Evolutionary conservation across 2,329 filamentous ascomycete species (phyloP).

Genomic region (Colletotrichum paranaense): DNA sequence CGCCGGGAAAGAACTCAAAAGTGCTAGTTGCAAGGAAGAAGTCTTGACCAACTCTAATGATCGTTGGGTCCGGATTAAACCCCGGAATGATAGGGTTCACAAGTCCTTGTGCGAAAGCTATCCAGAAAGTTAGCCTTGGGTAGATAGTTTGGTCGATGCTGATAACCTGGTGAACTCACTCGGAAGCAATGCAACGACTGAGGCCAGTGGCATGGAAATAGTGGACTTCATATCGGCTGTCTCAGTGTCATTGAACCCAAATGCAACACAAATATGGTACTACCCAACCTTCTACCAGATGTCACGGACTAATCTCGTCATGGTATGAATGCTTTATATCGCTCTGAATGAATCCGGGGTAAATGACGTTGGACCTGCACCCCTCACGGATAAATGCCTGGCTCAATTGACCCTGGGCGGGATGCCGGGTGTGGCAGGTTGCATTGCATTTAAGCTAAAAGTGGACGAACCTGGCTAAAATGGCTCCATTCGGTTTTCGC

Average conservation of each 20-base stretch:
- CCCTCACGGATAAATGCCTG: slow-evolving; percentile 33
- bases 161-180: background rate
- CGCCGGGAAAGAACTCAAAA: slow-evolving; percentile 34
- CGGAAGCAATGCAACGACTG: background rate
- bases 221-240: background rate
- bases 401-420: slow-evolving; percentile 20
- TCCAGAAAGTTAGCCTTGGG: background rate
- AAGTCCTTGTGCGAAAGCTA: slow-evolving; percentile 8
- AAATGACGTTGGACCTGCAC: slow-evolving; percentile 20
- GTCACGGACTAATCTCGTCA: no score
- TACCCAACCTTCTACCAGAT: background rate
- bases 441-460: slow-evolving; percentile 12
- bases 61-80: slow-evolving; percentile 35
- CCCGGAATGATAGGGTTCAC: slow-evolving; percentile 35
- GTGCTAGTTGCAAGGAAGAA: slow-evolving; percentile 35
- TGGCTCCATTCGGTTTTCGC: slow-evolving; percentile 15
- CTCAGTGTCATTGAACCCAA: background rate
- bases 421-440: background rate
- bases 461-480: background rate
- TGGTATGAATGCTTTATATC: background rate
- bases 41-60: slow-evolving; percentile 30
- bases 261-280: background rate
- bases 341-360: background rate
- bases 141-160: background rate
- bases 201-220: background rate